Conservation (phyloP, 345 rosid species). For the Clarkia xantiana region DNA sequence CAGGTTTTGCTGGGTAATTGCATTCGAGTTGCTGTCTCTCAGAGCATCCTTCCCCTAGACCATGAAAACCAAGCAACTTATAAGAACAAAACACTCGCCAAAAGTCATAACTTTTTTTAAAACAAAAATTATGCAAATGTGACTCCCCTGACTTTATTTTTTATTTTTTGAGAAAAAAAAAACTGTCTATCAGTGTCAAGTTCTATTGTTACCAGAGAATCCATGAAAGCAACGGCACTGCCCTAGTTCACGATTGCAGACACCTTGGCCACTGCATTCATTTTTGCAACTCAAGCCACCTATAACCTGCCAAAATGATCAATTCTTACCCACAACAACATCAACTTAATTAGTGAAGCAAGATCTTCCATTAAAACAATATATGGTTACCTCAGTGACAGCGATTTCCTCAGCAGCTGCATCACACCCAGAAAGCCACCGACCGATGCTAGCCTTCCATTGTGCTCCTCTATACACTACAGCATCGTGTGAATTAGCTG, state of each 20-base stretch:
- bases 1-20: conserved; percentile 55
- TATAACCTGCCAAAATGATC: conserved; percentile 35
- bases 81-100: not conserved
- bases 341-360: not conserved
- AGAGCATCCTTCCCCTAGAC: conserved; percentile 69
- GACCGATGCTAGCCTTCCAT: conserved; percentile 76
- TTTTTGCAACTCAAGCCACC: conserved; percentile 55
- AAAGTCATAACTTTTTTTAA: too few species aligned
- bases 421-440: conserved; percentile 88
- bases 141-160: too few species aligned
- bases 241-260: conserved; percentile 74
- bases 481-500: conserved; percentile 57
- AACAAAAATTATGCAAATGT: too few species aligned
- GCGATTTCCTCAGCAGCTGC: conserved; percentile 33
- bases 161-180: too few species aligned
- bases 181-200: not conserved
- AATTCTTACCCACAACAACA: conserved; percentile 1
- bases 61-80: conserved; percentile 7
- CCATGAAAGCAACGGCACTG: conserved; percentile 87
- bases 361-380: not conserved
- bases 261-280: conserved; percentile 74
- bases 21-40: conserved; percentile 48
- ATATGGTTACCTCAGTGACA: conserved; percentile 40
- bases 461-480: conserved; percentile 68
- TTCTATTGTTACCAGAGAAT: conserved; percentile 36